Conservation (phyloP, 495 filamentous ascomycete species). For the Aspergillus olivimuriae region DNA sequence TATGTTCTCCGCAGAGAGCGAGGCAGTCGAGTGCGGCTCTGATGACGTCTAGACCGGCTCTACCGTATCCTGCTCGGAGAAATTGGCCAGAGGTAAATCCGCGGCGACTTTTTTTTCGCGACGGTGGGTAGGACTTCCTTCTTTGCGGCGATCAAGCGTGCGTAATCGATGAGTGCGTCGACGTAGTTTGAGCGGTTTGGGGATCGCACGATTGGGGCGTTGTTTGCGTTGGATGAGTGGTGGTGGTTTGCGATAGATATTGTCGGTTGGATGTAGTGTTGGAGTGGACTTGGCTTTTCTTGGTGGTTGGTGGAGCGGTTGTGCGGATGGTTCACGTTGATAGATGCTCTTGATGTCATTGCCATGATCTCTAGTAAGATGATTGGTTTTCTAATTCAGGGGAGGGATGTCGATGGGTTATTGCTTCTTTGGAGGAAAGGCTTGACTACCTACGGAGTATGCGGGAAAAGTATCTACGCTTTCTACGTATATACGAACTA, state of each 20-base stretch:
- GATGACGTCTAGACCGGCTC: constrained; percentile 48
- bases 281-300: constrained; percentile 13
- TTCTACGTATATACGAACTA: background rate
- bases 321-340: background rate
- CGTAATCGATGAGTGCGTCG: constrained; percentile 67
- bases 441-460: constrained; percentile 38
- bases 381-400: constrained; percentile 56
- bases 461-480: background rate
- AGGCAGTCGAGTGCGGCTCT: background rate
- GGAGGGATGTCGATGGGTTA: constrained; percentile 49
- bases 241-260: constrained; percentile 57
- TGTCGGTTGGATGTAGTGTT: constrained; percentile 69
- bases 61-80: constrained; percentile 65
- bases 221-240: background rate
- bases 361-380: constrained; percentile 56
- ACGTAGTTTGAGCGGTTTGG: constrained; percentile 72
- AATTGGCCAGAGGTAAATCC: constrained; percentile 55
- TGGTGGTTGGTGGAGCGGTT: background rate
- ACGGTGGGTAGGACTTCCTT: constrained; percentile 67
- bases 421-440: constrained; percentile 35
- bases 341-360: constrained; percentile 63
- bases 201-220: constrained; percentile 44
- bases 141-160: constrained; percentile 62
- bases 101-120: constrained; percentile 72
- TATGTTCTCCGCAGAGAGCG: constrained; percentile 1